These are phyloP conservation scores for Ganoderma leucocontextum DNA, from an alignment of 1,284 basidiomycete genomes.

Conservation along the genomic window DNA sequence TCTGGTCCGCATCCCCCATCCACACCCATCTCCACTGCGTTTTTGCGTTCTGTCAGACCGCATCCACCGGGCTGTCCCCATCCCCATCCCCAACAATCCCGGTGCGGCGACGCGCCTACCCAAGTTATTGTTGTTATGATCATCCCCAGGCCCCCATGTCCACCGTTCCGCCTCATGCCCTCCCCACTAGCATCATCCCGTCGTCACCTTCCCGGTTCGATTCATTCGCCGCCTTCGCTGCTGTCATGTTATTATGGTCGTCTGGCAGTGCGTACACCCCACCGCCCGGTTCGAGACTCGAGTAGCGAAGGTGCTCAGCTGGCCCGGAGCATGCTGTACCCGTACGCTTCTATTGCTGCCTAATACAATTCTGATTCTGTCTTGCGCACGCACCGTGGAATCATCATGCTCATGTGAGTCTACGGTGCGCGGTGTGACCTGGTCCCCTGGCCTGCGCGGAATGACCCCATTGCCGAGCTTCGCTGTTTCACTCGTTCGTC, in stretches of 20 bases:
- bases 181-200: neutral
- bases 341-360: constrained; percentile 14
- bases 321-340: constrained; percentile 1
- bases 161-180: neutral
- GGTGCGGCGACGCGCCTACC: neutral
- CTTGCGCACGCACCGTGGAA: neutral
- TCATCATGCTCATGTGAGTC: neutral
- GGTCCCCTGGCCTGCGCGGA: too few relatives aligned
- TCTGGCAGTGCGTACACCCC: neutral
- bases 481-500: neutral
- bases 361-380: constrained; percentile 9
- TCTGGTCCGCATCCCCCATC: neutral
- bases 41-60: constrained; percentile 8
- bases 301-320: neutral
- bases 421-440: neutral
- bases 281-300: neutral
- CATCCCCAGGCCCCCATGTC: neutral
- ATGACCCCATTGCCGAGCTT: neutral
- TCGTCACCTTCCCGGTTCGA: neutral
- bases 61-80: neutral
- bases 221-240: neutral
- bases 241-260: neutral
- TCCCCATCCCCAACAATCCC: neutral
- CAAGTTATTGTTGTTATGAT: neutral
- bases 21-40: neutral